These are phyloP conservation scores for Phylloporus rhodoxanthus DNA, from an alignment of 768 basidiomycete species.

Conservation along the genomic window DNA sequence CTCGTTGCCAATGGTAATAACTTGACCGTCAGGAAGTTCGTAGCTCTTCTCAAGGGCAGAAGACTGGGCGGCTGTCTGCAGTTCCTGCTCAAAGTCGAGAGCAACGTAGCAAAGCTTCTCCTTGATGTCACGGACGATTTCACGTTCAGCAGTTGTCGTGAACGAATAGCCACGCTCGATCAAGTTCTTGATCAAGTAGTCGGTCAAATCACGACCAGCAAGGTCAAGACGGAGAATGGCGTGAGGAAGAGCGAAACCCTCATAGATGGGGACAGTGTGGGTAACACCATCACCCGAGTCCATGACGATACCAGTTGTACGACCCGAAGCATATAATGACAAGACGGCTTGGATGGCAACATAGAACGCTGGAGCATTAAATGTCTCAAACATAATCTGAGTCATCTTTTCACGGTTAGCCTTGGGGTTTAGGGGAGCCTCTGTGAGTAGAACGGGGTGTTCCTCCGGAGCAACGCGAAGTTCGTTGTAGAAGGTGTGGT, in stretches of 20 bases:
- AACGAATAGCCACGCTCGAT: constrained; percentile 91
- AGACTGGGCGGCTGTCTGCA: constrained; percentile 84
- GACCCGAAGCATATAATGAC: constrained; percentile 86
- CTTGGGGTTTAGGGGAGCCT: constrained; percentile 70
- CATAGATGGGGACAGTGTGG: constrained; percentile 95
- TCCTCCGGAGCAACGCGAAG: constrained; percentile 74
- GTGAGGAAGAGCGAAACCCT: constrained; percentile 88
- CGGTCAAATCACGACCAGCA: constrained; percentile 89
- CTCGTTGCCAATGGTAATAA: constrained; percentile 80
- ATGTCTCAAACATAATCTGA: constrained; percentile 77
- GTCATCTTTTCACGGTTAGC: constrained; percentile 73
- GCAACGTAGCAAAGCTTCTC: constrained; percentile 91
- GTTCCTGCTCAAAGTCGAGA: constrained; percentile 89
- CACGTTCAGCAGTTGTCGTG: constrained; percentile 88
- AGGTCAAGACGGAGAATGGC: constrained; percentile 90
- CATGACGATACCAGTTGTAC: constrained; percentile 91
- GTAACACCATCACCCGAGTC: constrained; percentile 97
- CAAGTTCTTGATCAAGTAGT: constrained; percentile 75
- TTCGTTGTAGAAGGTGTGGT: constrained; percentile 91
- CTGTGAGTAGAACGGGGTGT: constrained; percentile 66
- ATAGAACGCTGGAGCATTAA: constrained; percentile 72
- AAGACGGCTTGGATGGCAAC: constrained; percentile 70
- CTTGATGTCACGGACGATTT: constrained; percentile 97
- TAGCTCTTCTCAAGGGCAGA: constrained; percentile 91
- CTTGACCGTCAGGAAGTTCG: constrained; percentile 88